Percentiles rank a stretch among this genome's conserved stretches.
phyloP scores from a whole-genome alignment of 257 asterid species.

The Nicotiana noctiflora region DNA sequence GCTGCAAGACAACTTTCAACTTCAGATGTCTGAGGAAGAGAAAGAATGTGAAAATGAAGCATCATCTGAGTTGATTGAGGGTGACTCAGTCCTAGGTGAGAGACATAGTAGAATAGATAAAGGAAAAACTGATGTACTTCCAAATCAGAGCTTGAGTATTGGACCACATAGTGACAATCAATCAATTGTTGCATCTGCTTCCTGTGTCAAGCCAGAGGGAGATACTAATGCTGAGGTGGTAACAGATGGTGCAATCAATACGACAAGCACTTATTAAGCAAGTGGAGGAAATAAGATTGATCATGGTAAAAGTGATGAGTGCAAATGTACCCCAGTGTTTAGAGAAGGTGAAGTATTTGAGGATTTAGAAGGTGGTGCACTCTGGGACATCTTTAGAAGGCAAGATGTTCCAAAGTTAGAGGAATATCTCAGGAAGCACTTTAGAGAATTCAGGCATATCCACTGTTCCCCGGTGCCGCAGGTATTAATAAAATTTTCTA shows the following conservation, averaged over 20 bases:
- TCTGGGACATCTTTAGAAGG: too few relatives aligned
- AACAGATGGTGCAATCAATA: background rate
- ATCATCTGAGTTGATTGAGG: too few relatives aligned
- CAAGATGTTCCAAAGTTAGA: too few relatives aligned
- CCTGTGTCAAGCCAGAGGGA: background rate
- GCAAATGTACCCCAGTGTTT: background rate
- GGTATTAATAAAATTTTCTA: conserved; percentile 28
- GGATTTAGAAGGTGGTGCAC: conserved; percentile 57
- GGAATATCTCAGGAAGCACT: too few relatives aligned
- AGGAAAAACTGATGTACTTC: background rate
- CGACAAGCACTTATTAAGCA: background rate
- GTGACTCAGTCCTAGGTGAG: too few relatives aligned
- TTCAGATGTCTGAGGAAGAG: too few relatives aligned
- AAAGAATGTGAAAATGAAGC: too few relatives aligned
- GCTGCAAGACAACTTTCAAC: too few relatives aligned
- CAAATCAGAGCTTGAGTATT: background rate
- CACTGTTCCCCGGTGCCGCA: conserved; percentile 40
- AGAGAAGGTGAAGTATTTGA: conserved; percentile 14
- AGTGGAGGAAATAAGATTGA: conserved; percentile 1
- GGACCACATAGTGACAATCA: conserved; percentile 1
- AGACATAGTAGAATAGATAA: too few relatives aligned
- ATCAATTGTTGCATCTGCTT: background rate
- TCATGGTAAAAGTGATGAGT: background rate
- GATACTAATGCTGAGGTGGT: background rate
- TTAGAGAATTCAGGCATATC: conserved; percentile 34